Evolutionary conservation across 768 basidiomycete species (phyloP), one percentile per base, ranked within the genome.

Genomic region (Rhizopogon salebrosus): DNA sequence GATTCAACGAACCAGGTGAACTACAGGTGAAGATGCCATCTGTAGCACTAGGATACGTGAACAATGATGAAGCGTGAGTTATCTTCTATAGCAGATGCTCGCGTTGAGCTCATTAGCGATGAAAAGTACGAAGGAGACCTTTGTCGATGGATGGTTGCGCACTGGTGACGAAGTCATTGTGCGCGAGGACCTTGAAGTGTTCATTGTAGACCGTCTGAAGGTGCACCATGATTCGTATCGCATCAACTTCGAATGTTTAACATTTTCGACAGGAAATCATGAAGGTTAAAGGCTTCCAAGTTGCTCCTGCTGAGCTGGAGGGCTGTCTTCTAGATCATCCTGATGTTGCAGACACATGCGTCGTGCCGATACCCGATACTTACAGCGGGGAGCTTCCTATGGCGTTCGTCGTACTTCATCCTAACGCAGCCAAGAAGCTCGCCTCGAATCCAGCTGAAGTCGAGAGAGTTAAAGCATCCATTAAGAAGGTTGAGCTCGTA

Each of bases 281-380:
- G 62, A 87, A 88, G 70, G 82, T 84, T 39, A 76, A 70, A 60
- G 87, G 87, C 2, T 85, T 84, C 62, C 86, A 89, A 62, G 86
- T 89, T 1, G 84, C 87, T 1, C 87, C 86, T 2, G 85, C 87
- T 3, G 85, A 87, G 56, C 71, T 87, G 8, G 86, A 87, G 60
- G 86, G 79, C 18, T 83, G 83, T 54, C 60, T 85, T n/a, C 63
- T 85, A 23, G 75, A 72, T 40, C 82, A 87, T 57, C 66, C 75
- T 1, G 84, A 84, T 57, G 78, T 87, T 22, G 71, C 73, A 4
- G 79, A 84, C 39, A 73, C 73, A 2, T 86, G 86, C 56, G 85
- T 89, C 2, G 79, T 89, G 16, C 80, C 83, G 1, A 60, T 84
- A 29, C 80, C 79, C 7, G 82, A 89, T 60, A 85, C 87, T 7